Evolutionary conservation across 495 filamentous ascomycete species (phyloP).

Genomic region (Daldinia childiae): DNA sequence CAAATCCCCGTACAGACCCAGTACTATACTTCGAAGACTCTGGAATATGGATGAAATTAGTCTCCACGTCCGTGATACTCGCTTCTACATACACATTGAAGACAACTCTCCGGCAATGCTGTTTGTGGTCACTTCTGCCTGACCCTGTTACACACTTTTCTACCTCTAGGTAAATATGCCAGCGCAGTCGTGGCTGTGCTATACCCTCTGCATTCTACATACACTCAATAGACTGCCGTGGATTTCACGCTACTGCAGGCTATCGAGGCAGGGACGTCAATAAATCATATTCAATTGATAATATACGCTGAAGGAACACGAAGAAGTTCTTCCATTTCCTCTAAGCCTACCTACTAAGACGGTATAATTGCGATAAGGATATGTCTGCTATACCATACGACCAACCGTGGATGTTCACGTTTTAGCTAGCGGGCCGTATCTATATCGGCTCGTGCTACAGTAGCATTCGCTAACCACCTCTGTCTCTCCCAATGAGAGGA

Average conservation of each 20-base stretch:
- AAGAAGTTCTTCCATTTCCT: not conserved
- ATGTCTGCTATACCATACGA: not conserved
- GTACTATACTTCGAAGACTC: slow-evolving; percentile 8
- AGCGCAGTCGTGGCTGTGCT: slow-evolving; percentile 40
- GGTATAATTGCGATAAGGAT: not conserved
- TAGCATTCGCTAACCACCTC: slow-evolving; percentile 26
- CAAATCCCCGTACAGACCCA: not conserved
- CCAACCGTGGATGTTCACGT: slow-evolving; percentile 1
- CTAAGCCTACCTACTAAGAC: not conserved
- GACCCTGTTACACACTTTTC: slow-evolving; percentile 14
- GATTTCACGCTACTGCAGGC: slow-evolving; percentile 35
- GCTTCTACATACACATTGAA: not conserved
- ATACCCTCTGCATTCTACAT: slow-evolving; percentile 19
- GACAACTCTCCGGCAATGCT: not conserved
- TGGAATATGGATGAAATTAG: not conserved
- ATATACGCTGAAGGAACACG: not conserved
- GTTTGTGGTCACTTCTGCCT: slow-evolving; percentile 18
- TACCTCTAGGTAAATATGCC: slow-evolving; percentile 12
- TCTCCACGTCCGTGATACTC: not conserved
- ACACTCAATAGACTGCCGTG: slow-evolving; percentile 24
- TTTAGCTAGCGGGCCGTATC: slow-evolving; percentile 26
- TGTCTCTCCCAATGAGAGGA: slow-evolving; percentile 29
- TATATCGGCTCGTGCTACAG: slow-evolving; percentile 34
- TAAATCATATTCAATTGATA: slow-evolving; percentile 1
- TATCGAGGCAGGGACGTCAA: slow-evolving; percentile 26